phyloP scores from a whole-genome alignment of 495 filamentous ascomycete species.

The Trichoderma virens region DNA sequence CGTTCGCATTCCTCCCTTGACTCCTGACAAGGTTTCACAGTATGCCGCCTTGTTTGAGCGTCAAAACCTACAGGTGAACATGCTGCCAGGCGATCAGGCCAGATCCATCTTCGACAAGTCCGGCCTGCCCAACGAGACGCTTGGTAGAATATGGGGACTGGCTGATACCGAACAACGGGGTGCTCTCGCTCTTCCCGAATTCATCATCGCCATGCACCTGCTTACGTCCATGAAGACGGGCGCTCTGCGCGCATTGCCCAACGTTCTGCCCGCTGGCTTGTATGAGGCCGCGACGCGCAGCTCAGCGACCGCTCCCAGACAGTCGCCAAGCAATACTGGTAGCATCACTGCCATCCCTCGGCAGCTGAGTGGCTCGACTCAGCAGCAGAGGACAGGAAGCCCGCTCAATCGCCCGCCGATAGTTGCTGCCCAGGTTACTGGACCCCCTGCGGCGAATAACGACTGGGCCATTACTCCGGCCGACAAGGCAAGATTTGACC shows the following conservation, averaged over 20 bases:
- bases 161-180: conserved; percentile 90
- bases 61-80: conserved; percentile 37
- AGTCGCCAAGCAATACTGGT: conserved; percentile 28
- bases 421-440: background rate
- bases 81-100: conserved; percentile 79
- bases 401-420: conserved; percentile 58
- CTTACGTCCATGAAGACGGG: conserved; percentile 84
- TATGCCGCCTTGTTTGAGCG: conserved; percentile 83
- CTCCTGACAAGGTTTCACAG: conserved; percentile 79
- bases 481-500: conserved; percentile 82
- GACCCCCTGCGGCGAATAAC: conserved; percentile 54
- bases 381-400: conserved; percentile 53
- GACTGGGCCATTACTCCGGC: conserved; percentile 77
- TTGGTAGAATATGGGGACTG: conserved; percentile 91
- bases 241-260: conserved; percentile 68
- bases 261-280: conserved; percentile 71
- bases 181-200: conserved; percentile 80
- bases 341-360: conserved; percentile 36
- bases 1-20: conserved; percentile 84
- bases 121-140: conserved; percentile 76
- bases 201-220: conserved; percentile 97
- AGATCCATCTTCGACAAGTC: conserved; percentile 94
- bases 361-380: conserved; percentile 38
- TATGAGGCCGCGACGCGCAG: conserved; percentile 87
- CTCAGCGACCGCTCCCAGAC: conserved; percentile 33